Conservation (phyloP, 2,329 filamentous ascomycete genomes). For the Colletotrichum spinosum region DNA sequence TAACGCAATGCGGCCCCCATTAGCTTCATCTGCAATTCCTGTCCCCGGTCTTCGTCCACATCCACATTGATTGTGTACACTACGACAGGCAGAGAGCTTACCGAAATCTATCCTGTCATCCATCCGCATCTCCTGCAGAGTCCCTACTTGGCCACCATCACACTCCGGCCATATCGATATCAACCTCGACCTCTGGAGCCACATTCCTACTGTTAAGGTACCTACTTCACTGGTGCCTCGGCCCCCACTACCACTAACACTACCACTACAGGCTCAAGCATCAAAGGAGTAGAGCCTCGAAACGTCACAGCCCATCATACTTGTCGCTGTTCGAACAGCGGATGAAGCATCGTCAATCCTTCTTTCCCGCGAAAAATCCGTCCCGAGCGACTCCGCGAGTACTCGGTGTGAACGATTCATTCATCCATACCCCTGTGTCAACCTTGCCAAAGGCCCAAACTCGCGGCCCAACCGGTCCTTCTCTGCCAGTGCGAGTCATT, state of each 20-base stretch:
- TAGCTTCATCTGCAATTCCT: too few relatives aligned
- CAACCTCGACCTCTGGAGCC: background rate
- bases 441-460: too few relatives aligned
- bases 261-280: slow-evolving; percentile 1
- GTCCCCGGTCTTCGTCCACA: too few relatives aligned
- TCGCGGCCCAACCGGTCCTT: slow-evolving; percentile 23
- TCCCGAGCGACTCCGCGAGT: slow-evolving; percentile 19
- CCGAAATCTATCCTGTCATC: slow-evolving; percentile 34
- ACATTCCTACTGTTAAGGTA: too few relatives aligned
- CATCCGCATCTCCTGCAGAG: slow-evolving; percentile 9
- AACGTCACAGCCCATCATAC: too few relatives aligned
- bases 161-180: slow-evolving; percentile 13
- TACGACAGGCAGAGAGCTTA: slow-evolving; percentile 4
- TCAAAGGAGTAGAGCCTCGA: background rate
- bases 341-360: background rate
- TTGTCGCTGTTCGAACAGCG: background rate
- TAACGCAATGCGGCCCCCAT: too few relatives aligned
- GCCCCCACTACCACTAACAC: slow-evolving; percentile 1
- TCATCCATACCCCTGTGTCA: too few relatives aligned
- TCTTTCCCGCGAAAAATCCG: slow-evolving; percentile 14
- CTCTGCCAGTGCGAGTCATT: slow-evolving; percentile 32
- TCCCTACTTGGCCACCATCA: slow-evolving; percentile 8
- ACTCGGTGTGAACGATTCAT: background rate
- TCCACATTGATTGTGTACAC: too few relatives aligned
- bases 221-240: too few relatives aligned